Evolutionary conservation across 106 monocot species (phyloP).

Genomic region (Dendrobium catenatum): DNA sequence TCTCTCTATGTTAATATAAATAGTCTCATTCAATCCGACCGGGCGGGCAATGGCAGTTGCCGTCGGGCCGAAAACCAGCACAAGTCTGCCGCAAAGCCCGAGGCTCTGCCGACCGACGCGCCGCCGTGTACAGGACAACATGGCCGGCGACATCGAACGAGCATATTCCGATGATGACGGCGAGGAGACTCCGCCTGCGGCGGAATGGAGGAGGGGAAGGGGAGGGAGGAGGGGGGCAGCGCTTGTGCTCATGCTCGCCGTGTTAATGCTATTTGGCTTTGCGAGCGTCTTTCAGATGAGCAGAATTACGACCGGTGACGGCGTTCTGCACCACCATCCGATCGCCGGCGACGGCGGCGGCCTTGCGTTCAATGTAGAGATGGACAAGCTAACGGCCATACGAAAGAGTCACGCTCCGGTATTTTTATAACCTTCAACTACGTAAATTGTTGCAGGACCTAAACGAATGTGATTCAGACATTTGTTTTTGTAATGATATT

Average conservation of each 20-base stretch:
- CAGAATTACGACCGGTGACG: neutral
- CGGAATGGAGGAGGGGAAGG: neutral
- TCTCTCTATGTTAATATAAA: neutral
- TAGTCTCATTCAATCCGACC: neutral
- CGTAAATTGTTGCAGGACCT: neutral
- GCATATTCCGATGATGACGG: neutral
- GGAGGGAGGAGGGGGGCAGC: neutral
- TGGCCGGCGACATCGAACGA: neutral
- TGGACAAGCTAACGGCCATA: conserved; percentile 1
- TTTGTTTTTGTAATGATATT: neutral
- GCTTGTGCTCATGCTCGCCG: neutral
- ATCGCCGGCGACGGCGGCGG: neutral
- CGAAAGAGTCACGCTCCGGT: neutral
- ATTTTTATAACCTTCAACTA: neutral
- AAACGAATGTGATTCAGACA: neutral
- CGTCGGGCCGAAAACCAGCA: neutral
- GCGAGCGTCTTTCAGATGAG: conserved; percentile 7
- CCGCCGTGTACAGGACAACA: conserved; percentile 4
- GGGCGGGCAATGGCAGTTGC: neutral
- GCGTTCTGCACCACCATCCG: neutral
- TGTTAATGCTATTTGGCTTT: neutral
- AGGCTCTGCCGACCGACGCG: neutral
- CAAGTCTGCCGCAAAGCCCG: neutral
- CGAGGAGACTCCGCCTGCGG: neutral
- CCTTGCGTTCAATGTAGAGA: neutral